phyloP scores from a whole-genome alignment of 352 stramenopile species.

The Nothophytophthora sp. region DNA sequence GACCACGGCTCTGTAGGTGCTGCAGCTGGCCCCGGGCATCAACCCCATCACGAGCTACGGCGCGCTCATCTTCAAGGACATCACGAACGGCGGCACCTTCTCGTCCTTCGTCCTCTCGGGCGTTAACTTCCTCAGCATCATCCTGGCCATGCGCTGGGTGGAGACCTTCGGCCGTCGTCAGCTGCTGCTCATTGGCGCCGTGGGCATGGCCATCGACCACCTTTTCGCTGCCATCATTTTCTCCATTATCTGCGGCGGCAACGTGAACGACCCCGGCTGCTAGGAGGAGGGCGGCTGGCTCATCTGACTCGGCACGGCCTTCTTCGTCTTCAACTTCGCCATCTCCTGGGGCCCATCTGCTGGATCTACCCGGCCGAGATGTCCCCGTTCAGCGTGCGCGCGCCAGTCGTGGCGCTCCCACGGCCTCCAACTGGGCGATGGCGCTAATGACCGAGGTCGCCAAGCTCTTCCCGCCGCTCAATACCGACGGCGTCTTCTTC shows the following conservation, averaged over 20 bases:
- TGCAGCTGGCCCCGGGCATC: slow-evolving; percentile 50
- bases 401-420: slow-evolving; percentile 48
- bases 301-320: slow-evolving; percentile 43
- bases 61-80: slow-evolving; percentile 52
- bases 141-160: slow-evolving; percentile 49
- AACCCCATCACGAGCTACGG: slow-evolving; percentile 51
- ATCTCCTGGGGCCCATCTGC: slow-evolving; percentile 40
- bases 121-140: slow-evolving; percentile 51
- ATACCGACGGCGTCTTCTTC: slow-evolving; percentile 47
- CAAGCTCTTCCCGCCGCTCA: slow-evolving; percentile 53
- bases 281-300: slow-evolving; percentile 34
- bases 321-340: slow-evolving; percentile 46
- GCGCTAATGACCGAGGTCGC: slow-evolving; percentile 50
- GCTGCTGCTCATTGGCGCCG: slow-evolving; percentile 38
- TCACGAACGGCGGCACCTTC: slow-evolving; percentile 37
- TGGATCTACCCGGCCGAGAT: slow-evolving; percentile 46
- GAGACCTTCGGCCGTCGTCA: slow-evolving; percentile 41
- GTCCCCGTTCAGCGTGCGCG: slow-evolving; percentile 38
- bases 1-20: slow-evolving; percentile 43
- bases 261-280: slow-evolving; percentile 34
- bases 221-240: slow-evolving; percentile 39
- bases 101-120: slow-evolving; percentile 45
- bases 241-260: slow-evolving; percentile 35
- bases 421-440: slow-evolving; percentile 52
- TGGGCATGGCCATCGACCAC: slow-evolving; percentile 51